Conservation (phyloP, 129 eudicot genomes). For the Pseudognaphalium luteoalbum region DNA sequence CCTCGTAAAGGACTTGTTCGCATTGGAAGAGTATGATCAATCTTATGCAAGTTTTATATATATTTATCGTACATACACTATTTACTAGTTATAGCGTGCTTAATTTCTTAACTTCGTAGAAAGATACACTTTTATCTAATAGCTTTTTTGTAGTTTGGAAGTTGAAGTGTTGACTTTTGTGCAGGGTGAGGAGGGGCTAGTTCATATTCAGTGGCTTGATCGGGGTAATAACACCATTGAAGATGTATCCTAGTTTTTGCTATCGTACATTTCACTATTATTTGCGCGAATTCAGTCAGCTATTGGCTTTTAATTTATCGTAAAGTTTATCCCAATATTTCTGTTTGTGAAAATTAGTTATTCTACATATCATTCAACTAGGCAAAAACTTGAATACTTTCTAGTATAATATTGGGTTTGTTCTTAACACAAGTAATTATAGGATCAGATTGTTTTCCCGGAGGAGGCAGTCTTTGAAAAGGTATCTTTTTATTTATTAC, state of each 20-base stretch:
- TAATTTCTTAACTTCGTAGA: background rate
- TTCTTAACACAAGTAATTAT: slow-evolving; percentile 42
- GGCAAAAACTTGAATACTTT: background rate
- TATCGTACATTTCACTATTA: background rate
- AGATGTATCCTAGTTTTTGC: slow-evolving; percentile 73
- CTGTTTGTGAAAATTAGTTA: background rate
- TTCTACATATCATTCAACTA: background rate
- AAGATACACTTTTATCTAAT: slow-evolving; percentile 6
- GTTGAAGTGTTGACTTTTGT: slow-evolving; percentile 20
- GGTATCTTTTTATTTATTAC: slow-evolving; percentile 39
- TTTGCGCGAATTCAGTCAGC: background rate
- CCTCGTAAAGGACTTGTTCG: slow-evolving; percentile 92
- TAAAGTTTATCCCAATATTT: background rate
- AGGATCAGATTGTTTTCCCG: slow-evolving; percentile 95
- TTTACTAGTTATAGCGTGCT: slow-evolving; percentile 3
- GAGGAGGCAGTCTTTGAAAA: slow-evolving; percentile 93
- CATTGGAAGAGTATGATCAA: slow-evolving; percentile 73
- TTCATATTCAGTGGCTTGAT: slow-evolving; percentile 96
- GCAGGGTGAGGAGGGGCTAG: slow-evolving; percentile 96
- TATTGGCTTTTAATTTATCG: background rate
- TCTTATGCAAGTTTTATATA: background rate
- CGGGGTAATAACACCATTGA: slow-evolving; percentile 58
- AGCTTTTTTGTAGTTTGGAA: background rate
- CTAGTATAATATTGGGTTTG: background rate
- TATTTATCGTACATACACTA: background rate